These are phyloP conservation scores for Colletotrichum paranaense DNA, from an alignment of 2,329 filamentous ascomycete genomes.

Conservation along the genomic window DNA sequence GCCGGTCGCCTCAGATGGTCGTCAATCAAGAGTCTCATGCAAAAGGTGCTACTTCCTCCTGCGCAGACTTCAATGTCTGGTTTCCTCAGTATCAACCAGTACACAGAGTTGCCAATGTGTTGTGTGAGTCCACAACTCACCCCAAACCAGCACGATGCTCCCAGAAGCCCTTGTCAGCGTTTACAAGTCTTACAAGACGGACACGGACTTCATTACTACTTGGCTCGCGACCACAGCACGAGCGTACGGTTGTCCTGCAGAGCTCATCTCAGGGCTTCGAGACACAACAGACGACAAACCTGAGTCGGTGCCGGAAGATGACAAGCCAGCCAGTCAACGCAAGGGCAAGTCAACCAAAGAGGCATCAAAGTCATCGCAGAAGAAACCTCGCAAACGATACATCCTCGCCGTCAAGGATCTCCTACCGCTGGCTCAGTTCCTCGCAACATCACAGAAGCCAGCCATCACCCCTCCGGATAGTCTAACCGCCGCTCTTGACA, in stretches of 20 bases:
- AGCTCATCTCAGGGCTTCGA: not conserved
- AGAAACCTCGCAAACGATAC: not conserved
- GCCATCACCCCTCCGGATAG: not conserved
- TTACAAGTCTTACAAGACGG: not conserved
- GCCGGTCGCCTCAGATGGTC: not conserved
- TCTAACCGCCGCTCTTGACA: not conserved
- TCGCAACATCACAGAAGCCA: not conserved
- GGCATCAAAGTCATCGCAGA: not conserved
- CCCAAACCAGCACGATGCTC: not conserved
- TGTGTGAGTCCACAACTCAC: not conserved
- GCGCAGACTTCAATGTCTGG: not conserved
- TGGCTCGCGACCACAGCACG: not conserved
- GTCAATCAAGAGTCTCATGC: not conserved
- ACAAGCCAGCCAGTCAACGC: not conserved
- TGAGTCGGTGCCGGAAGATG: not conserved
- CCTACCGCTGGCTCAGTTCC: not conserved
- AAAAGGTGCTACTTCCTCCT: not conserved
- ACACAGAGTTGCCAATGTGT: not conserved
- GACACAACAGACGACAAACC: not conserved
- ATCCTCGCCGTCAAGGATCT: not conserved
- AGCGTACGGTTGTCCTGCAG: not conserved
- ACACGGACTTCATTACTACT: not conserved
- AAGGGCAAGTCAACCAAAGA: not conserved
- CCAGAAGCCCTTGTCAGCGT: not conserved
- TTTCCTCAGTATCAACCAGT: not conserved